These are phyloP conservation scores for Buddleja alternifolia DNA, from an alignment of 257 asterid genomes.

Conservation along the genomic window DNA sequence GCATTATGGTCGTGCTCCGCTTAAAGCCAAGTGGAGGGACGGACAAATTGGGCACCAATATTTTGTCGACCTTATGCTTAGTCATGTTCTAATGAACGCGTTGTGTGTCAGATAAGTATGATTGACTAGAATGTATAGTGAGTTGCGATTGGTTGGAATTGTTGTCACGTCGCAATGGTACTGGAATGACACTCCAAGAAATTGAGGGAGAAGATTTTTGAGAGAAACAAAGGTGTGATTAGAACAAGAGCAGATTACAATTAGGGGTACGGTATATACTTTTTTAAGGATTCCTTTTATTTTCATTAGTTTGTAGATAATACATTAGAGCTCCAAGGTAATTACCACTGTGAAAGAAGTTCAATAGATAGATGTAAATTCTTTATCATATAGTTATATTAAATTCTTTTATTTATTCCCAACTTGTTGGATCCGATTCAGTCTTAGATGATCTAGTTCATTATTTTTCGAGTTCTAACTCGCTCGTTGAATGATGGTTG, in stretches of 20 bases:
- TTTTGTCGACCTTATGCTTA: slow-evolving; percentile 86
- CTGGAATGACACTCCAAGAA: too few species aligned
- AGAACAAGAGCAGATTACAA: not conserved
- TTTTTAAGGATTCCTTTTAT: slow-evolving; percentile 24
- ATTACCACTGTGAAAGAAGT: slow-evolving; percentile 19
- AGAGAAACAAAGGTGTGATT: not conserved
- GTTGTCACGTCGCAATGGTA: not conserved
- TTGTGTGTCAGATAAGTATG: slow-evolving; percentile 38
- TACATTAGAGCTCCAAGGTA: not conserved
- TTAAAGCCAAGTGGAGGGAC: slow-evolving; percentile 71
- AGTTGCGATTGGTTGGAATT: not conserved
- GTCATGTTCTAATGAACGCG: slow-evolving; percentile 66
- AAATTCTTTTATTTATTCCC: too few species aligned
- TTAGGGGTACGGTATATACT: too few species aligned
- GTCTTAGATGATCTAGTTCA: too few species aligned
- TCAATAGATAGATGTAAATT: too few species aligned
- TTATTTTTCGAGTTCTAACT: too few species aligned
- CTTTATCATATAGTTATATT: too few species aligned
- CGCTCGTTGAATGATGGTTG: too few species aligned
- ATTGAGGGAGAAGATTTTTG: too few species aligned
- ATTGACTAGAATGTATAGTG: not conserved
- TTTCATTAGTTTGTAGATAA: slow-evolving; percentile 25
- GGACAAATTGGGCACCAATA: slow-evolving; percentile 89
- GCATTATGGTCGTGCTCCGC: slow-evolving; percentile 85
- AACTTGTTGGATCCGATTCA: too few species aligned